These are phyloP conservation scores for Picochlorum sp. DNA, from an alignment of 139 green algal genomes.

Conservation along the genomic window DNA sequence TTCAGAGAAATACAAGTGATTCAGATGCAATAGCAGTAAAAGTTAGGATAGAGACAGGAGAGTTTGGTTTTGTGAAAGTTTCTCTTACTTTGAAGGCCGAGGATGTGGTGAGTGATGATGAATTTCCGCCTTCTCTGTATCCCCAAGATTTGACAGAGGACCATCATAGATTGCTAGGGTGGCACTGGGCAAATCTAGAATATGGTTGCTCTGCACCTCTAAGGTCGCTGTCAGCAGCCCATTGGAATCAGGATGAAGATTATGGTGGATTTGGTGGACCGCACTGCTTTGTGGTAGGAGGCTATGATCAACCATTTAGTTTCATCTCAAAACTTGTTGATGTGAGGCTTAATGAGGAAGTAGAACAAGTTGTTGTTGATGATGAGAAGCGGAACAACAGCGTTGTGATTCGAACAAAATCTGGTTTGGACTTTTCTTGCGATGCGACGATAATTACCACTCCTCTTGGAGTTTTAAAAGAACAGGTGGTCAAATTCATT, in stretches of 20 bases:
- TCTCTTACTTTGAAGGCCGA: not conserved
- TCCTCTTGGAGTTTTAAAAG: constrained; percentile 63
- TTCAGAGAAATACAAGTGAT: too few relatives aligned
- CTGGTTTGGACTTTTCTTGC: constrained; percentile 31
- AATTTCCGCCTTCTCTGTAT: not conserved
- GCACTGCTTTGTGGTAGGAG: constrained; percentile 79
- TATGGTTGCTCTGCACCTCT: constrained; percentile 68
- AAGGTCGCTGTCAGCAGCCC: constrained; percentile 41
- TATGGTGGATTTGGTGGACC: constrained; percentile 77
- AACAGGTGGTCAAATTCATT: constrained; percentile 48
- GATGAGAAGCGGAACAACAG: not conserved
- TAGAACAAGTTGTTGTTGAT: constrained; percentile 13
- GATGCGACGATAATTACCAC: constrained; percentile 60
- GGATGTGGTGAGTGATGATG: not conserved
- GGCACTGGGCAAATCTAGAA: constrained; percentile 84
- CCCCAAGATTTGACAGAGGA: constrained; percentile 14
- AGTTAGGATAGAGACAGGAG: too few relatives aligned
- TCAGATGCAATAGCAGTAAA: too few relatives aligned
- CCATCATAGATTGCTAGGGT: constrained; percentile 51
- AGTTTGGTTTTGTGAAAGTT: not conserved
- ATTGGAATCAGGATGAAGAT: constrained; percentile 87
- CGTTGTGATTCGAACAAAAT: constrained; percentile 12
- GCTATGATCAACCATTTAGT: constrained; percentile 36
- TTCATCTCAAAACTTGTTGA: constrained; percentile 30
- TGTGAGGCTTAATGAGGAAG: constrained; percentile 26